Percentiles rank a stretch among this genome's conserved stretches.
Conservation (phyloP, 169 alveolate species). For the Cryptosporidium sp. region DNA sequence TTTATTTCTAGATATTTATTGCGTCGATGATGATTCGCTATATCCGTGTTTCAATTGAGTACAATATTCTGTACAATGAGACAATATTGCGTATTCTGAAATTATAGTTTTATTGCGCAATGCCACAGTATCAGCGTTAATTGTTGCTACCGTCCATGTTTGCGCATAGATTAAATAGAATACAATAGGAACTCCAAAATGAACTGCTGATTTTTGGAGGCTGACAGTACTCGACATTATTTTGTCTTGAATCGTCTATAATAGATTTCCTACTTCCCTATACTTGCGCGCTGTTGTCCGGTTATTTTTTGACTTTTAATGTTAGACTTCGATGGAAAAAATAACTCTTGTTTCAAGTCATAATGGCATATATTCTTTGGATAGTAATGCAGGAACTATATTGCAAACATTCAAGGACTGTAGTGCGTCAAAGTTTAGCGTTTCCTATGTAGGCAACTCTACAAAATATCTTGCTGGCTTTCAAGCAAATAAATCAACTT, state of each 20-base stretch:
- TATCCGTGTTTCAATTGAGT: conserved; percentile 76
- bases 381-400: background rate
- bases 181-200: conserved; percentile 64
- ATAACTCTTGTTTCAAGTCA: conserved; percentile 28
- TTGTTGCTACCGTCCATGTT: conserved; percentile 53
- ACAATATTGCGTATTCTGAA: conserved; percentile 54
- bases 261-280: background rate
- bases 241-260: background rate
- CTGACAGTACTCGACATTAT: conserved; percentile 50
- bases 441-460: conserved; percentile 39
- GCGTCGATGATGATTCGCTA: conserved; percentile 56
- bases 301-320: conserved; percentile 16
- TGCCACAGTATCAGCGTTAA: conserved; percentile 58
- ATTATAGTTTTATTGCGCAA: conserved; percentile 25
- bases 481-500: conserved; percentile 35
- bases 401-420: conserved; percentile 15
- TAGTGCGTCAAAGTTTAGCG: conserved; percentile 32
- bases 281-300: background rate
- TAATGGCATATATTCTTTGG: conserved; percentile 48
- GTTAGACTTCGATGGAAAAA: conserved; percentile 17
- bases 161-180: conserved; percentile 45
- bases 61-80: conserved; percentile 15
- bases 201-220: conserved; percentile 67
- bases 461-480: conserved; percentile 47
- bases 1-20: background rate